phyloP scores from a whole-genome alignment of 352 stramenopile genomes.

The Phytophthora citrophthora region DNA sequence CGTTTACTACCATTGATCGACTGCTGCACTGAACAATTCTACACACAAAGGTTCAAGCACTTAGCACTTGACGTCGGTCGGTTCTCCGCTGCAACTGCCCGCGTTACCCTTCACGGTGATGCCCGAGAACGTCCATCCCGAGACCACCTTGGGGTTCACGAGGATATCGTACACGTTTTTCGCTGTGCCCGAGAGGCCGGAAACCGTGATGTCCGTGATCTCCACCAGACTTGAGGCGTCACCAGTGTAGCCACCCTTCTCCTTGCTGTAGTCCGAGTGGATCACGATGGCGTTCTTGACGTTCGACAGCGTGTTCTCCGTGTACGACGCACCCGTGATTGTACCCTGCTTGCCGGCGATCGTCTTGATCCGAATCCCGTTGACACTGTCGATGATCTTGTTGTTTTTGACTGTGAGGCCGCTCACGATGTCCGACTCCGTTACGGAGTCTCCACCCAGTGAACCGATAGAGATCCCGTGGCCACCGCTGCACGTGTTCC shows the following conservation, averaged over 20 bases:
- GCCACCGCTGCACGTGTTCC: slow-evolving; percentile 31
- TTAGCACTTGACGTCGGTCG: slow-evolving; percentile 36
- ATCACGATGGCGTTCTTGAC: slow-evolving; percentile 39
- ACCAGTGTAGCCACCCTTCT: slow-evolving; percentile 36
- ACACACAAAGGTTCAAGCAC: slow-evolving; percentile 5
- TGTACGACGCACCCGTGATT: slow-evolving; percentile 24
- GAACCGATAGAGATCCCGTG: slow-evolving; percentile 41
- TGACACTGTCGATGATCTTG: slow-evolving; percentile 39
- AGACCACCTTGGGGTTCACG: slow-evolving; percentile 31
- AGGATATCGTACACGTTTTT: slow-evolving; percentile 40
- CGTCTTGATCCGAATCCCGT: slow-evolving; percentile 34
- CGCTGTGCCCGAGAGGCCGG: slow-evolving; percentile 31
- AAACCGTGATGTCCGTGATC: slow-evolving; percentile 37
- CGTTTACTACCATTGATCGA: slow-evolving; percentile 11
- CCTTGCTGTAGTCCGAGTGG: slow-evolving; percentile 38
- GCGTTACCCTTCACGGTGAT: slow-evolving; percentile 25
- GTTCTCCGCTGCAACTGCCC: slow-evolving; percentile 33
- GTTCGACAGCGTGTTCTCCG: slow-evolving; percentile 25
- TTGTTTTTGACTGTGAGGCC: slow-evolving; percentile 38
- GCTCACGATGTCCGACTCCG: slow-evolving; percentile 29
- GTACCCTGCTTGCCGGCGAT: slow-evolving; percentile 18
- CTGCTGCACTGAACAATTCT: slow-evolving; percentile 12
- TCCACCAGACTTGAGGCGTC: slow-evolving; percentile 31
- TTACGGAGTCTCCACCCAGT: slow-evolving; percentile 27
- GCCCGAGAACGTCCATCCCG: slow-evolving; percentile 34